Conservation (phyloP, 1,139 yeast genomes). For the Suhomyces bolitotheri region DNA sequence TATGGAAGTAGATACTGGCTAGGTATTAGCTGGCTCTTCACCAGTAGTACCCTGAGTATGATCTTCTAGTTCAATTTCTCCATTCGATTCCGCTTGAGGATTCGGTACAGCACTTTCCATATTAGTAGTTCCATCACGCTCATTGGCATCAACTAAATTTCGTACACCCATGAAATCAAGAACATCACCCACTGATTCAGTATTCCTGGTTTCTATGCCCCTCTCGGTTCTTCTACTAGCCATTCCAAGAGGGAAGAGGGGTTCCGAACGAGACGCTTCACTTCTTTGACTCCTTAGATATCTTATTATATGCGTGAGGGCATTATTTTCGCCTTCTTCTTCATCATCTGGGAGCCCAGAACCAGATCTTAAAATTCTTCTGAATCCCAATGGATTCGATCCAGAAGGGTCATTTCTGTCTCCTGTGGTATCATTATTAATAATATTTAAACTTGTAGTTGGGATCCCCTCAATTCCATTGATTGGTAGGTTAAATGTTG, state of each 20-base stretch:
- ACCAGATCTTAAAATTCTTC: conserved; percentile 19
- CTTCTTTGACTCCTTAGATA: conserved; percentile 20
- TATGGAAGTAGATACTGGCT: too few species aligned
- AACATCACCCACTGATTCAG: conserved; percentile 18
- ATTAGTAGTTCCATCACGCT: too few species aligned
- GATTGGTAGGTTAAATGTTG: conserved; percentile 10
- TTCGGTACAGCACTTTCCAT: too few species aligned
- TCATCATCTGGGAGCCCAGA: conserved; percentile 13
- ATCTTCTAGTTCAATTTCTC: too few species aligned
- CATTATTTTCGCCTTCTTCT: conserved; percentile 16
- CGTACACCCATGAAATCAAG: conserved; percentile 31
- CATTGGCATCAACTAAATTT: conserved; percentile 22
- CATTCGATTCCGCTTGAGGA: too few species aligned
- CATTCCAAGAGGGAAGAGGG: conserved; percentile 51
- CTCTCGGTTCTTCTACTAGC: conserved; percentile 50
- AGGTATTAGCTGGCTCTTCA: too few species aligned
- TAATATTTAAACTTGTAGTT: conserved; percentile 2
- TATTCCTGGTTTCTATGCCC: conserved; percentile 46
- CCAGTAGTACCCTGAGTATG: too few species aligned
- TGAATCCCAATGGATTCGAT: conserved; percentile 3
- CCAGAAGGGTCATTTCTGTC: background rate
- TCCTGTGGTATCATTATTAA: conserved; percentile 4
- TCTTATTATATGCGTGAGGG: conserved; percentile 28
- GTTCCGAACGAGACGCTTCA: conserved; percentile 14
- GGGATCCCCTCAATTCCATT: conserved; percentile 5